Evolutionary conservation across 805 yeast species (phyloP).

Genomic region (Kazachstania kunashirensis): DNA sequence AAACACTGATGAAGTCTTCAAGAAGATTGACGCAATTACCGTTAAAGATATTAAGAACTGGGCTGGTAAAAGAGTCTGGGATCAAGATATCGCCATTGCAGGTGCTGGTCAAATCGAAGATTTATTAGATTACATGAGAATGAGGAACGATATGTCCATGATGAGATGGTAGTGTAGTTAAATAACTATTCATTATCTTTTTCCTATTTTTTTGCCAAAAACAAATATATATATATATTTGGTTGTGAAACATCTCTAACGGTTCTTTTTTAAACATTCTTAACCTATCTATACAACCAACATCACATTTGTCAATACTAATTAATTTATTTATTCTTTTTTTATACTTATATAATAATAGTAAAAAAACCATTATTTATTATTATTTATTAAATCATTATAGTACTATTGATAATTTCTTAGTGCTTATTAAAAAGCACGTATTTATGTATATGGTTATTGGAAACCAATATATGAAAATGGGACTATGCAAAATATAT

Average conservation of each 20-base stretch:
- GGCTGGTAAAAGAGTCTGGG: conserved; percentile 73
- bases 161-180: conserved; percentile 66
- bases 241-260: neutral
- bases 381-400: neutral
- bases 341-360: too few relatives aligned
- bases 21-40: conserved; percentile 53
- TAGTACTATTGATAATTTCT: too few relatives aligned
- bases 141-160: conserved; percentile 84
- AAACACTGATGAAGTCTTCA: conserved; percentile 49
- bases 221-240: neutral
- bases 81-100: conserved; percentile 72
- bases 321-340: neutral
- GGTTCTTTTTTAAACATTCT: neutral
- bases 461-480: too few relatives aligned
- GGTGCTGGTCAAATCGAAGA: conserved; percentile 84
- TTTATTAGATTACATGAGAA: conserved; percentile 73
- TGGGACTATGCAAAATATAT: neutral
- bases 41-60: conserved; percentile 53
- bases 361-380: too few relatives aligned
- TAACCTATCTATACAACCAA: too few relatives aligned
- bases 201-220: too few relatives aligned
- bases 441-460: too few relatives aligned
- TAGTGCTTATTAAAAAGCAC: too few relatives aligned
- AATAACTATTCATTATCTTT: too few relatives aligned
- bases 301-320: too few relatives aligned